A percentile compares a stretch with the other conserved stretches of the same genome.
Conservation (phyloP, 352 stramenopile species). For the Pythium chondricola region DNA sequence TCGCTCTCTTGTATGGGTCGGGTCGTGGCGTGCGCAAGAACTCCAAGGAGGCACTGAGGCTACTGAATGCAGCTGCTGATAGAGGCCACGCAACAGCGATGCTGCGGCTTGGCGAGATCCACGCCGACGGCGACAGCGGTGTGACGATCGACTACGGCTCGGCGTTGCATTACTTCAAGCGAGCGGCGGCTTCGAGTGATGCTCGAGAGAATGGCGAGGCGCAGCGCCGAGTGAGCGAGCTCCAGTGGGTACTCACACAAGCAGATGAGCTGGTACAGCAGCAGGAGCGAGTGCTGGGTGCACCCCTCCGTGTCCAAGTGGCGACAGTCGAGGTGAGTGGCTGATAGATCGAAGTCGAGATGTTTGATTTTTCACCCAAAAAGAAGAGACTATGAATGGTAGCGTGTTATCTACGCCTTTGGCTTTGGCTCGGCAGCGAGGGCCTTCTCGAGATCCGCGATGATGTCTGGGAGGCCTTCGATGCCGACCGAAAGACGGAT, state of each 20-base stretch:
- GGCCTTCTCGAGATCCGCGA: conserved; percentile 80
- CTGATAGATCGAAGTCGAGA: conserved; percentile 5
- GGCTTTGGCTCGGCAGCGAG: conserved; percentile 50
- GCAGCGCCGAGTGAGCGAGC: conserved; percentile 21
- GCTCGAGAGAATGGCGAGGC: conserved; percentile 23
- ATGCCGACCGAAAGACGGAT: conserved; percentile 92
- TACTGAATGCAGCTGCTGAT: conserved; percentile 37
- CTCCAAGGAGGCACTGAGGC: conserved; percentile 21
- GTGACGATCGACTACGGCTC: conserved; percentile 28
- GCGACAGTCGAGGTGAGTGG: conserved; percentile 24
- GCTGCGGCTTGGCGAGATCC: conserved; percentile 43
- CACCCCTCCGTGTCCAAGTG: conserved; percentile 38
- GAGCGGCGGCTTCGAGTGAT: conserved; percentile 24
- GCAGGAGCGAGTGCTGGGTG: conserved; percentile 35
- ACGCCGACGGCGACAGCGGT: conserved; percentile 26
- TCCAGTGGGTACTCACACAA: conserved; percentile 29
- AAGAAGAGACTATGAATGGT: neutral
- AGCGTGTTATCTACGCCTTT: too few species aligned
- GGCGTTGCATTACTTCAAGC: conserved; percentile 44
- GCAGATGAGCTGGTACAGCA: conserved; percentile 35
- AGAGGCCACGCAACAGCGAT: conserved; percentile 37
- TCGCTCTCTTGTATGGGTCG: conserved; percentile 37
- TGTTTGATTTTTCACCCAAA: neutral
- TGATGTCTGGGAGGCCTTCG: conserved; percentile 90
- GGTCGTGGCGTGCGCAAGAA: conserved; percentile 40